Conservation (phyloP, 345 rosid species). For the Camelina laxa region DNA sequence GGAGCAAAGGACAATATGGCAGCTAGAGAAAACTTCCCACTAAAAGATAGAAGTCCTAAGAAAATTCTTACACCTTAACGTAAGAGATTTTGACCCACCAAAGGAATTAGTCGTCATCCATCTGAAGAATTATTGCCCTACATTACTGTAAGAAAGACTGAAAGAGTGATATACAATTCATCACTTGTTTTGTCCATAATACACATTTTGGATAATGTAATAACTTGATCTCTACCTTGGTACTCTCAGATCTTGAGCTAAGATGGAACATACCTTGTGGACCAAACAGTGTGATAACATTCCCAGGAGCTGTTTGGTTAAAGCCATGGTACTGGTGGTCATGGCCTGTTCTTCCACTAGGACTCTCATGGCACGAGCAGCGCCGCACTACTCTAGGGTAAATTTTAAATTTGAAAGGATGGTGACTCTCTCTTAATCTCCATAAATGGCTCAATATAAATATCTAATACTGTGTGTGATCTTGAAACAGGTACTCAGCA, state of each 20-base stretch:
- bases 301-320: constrained; percentile 94
- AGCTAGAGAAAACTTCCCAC: background rate
- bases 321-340: constrained; percentile 99
- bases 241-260: constrained; percentile 70
- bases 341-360: constrained; percentile 94
- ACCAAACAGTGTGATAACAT: constrained; percentile 91
- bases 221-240: background rate
- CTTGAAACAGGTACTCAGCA: constrained; percentile 50
- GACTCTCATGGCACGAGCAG: constrained; percentile 83
- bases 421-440: background rate
- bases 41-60: background rate
- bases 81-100: background rate
- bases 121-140: background rate
- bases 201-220: background rate
- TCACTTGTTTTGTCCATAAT: background rate
- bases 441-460: background rate
- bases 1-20: background rate
- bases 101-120: background rate
- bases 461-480: background rate
- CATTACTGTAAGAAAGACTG: background rate
- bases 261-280: constrained; percentile 95
- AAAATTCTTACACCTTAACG: background rate
- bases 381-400: constrained; percentile 75
- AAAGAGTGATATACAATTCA: background rate
- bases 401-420: background rate